Conservation (phyloP, 129 eudicot genomes). For the Centaurea solstitialis region DNA sequence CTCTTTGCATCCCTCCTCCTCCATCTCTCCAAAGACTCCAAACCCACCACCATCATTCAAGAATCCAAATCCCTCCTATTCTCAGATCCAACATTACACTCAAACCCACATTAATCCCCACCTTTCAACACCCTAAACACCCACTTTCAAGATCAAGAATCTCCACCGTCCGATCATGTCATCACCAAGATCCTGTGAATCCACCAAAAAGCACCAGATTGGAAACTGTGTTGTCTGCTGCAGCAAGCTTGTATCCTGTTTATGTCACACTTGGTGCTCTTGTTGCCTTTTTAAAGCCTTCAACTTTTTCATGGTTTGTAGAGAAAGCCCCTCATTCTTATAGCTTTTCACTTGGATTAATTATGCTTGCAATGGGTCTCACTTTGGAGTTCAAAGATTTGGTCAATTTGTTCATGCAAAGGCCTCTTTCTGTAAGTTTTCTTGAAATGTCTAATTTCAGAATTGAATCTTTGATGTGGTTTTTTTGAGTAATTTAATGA, state of each 20-base stretch:
- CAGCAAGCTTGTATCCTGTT: constrained; percentile 85
- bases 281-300: constrained; percentile 73
- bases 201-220: constrained; percentile 39
- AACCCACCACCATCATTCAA: constrained; percentile 12
- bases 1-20: constrained; percentile 16
- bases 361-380: constrained; percentile 87
- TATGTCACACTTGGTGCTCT: constrained; percentile 78
- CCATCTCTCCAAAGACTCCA: neutral
- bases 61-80: constrained; percentile 31
- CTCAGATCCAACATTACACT: constrained; percentile 27
- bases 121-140: constrained; percentile 16
- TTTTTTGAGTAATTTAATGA: neutral
- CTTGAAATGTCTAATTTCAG: neutral
- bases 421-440: constrained; percentile 77
- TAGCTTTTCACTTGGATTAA: constrained; percentile 74
- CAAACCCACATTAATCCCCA: constrained; percentile 30
- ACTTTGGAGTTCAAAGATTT: constrained; percentile 82
- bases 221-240: constrained; percentile 53
- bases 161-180: constrained; percentile 9
- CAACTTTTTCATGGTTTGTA: constrained; percentile 82
- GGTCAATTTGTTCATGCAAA: constrained; percentile 65
- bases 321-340: constrained; percentile 62
- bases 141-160: constrained; percentile 12
- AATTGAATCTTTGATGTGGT: neutral
- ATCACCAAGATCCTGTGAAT: constrained; percentile 23